A percentile compares a stretch with the other conserved stretches of the same genome.
These are phyloP conservation scores for Lodderomyces jiufengensis DNA, from an alignment of 1,139 yeast genomes.

Conservation along the genomic window DNA sequence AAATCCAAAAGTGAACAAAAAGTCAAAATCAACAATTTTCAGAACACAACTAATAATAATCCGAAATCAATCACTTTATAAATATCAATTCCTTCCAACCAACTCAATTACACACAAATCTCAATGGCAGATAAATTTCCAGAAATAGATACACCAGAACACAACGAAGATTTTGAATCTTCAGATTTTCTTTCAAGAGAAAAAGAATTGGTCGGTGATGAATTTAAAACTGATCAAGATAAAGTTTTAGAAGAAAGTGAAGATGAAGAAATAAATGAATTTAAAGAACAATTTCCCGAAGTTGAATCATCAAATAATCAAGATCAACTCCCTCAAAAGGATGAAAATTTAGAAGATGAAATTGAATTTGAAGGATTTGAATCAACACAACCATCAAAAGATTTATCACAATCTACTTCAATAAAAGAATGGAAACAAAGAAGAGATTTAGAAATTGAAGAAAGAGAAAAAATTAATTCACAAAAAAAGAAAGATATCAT, in stretches of 20 bases:
- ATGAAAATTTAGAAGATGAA: constrained; percentile 19
- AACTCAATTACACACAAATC: no score
- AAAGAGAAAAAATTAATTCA: constrained; percentile 73
- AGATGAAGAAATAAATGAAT: constrained; percentile 62
- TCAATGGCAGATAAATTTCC: constrained; percentile 85
- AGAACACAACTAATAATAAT: no score
- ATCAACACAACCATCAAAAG: constrained; percentile 13
- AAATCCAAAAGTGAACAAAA: no score
- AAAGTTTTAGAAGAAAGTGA: constrained; percentile 50
- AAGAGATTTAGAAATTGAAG: constrained; percentile 73
- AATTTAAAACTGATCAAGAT: constrained; percentile 70
- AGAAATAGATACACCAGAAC: constrained; percentile 59
- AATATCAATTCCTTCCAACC: no score
- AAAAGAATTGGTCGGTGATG: constrained; percentile 78
- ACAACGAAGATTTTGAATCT: constrained; percentile 26
- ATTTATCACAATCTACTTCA: constrained; percentile 50
- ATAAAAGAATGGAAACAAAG: constrained; percentile 81
- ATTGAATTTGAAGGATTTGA: constrained; percentile 28
- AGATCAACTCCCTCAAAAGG: constrained; percentile 11
- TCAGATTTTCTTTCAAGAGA: constrained; percentile 79
- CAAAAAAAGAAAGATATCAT: constrained; percentile 67
- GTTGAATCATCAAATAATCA: constrained; percentile 30
- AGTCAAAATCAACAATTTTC: no score
- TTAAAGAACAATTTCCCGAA: constrained; percentile 67
- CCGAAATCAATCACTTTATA: no score